phyloP scores from a whole-genome alignment of 2,329 filamentous ascomycete species.

The Aspergillus jensenii region DNA sequence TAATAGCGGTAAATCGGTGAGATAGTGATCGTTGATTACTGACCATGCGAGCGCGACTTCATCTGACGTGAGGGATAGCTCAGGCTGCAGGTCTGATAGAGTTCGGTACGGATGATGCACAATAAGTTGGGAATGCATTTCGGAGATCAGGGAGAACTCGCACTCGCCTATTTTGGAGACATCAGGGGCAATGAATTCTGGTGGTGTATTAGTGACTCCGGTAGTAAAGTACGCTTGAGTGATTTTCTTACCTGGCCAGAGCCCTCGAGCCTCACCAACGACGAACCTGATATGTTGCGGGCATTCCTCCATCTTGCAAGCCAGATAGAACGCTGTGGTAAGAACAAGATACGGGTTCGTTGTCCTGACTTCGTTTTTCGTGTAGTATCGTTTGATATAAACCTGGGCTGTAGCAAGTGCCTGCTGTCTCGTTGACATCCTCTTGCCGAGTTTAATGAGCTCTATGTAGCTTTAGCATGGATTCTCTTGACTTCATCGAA shows the following conservation, averaged over 20 bases:
- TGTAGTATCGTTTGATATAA: slow-evolving; percentile 93
- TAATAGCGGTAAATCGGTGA: slow-evolving; percentile 85
- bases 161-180: slow-evolving; percentile 86
- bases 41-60: slow-evolving; percentile 76
- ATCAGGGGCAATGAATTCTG: slow-evolving; percentile 71
- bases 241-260: slow-evolving; percentile 67
- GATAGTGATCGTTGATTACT: slow-evolving; percentile 88
- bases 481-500: background rate
- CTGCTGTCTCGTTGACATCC: slow-evolving; percentile 83
- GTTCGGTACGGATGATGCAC: slow-evolving; percentile 88
- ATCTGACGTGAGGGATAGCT: slow-evolving; percentile 72
- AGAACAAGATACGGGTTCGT: slow-evolving; percentile 93
- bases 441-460: slow-evolving; percentile 77
- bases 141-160: slow-evolving; percentile 89
- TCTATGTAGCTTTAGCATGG: slow-evolving; percentile 50
- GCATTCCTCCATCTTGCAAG: slow-evolving; percentile 97
- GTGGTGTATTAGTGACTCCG: slow-evolving; percentile 17
- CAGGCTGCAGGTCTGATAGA: slow-evolving; percentile 67
- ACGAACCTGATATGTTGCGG: slow-evolving; percentile 94
- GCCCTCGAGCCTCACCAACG: slow-evolving; percentile 76
- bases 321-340: slow-evolving; percentile 90
- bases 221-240: background rate
- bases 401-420: slow-evolving; percentile 90
- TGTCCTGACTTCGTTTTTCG: slow-evolving; percentile 82
- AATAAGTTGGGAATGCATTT: slow-evolving; percentile 86